Base-by-base conservation (phyloP, 2,329 filamentous ascomycete genomes). In the Diaporthe vaccinii region DNA sequence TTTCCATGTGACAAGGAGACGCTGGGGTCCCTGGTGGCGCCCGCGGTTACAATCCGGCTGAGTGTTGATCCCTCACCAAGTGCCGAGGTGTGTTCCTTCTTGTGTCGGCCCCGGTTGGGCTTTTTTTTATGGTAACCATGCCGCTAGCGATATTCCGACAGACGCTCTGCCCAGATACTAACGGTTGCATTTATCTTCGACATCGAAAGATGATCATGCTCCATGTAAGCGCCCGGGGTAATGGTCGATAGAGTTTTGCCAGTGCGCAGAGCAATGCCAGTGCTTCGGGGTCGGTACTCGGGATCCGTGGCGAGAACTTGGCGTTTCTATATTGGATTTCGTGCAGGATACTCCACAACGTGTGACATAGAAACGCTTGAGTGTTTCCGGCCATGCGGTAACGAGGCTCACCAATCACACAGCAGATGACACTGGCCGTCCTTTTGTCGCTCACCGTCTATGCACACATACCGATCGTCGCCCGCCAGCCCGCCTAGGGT, bases 271-370 rank as follows among this genome's bases (percentile, higher is more conserved):
- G 65, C 49, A 55, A 49, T 39, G 65, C 46, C 31, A n/a, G 31
- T 53, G 65, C 65, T 39, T 34, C 22, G 44, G 31, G 65, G 65
- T 68, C 65, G 65, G 65, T 69, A 55, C 65, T 55, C 65, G 65
- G 65, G 49, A 69, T 41, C 65, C 65, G 65, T 69, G 65, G 34
- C 65, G 49, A 55, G n/a, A 69, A 41, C 65, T 69, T 69, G 65
- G 65, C 65, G n/a, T 55, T 55, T 55, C 65, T 69, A 69, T 69
- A 69, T 55, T 69, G 49, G 65, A 69, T 69, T 69, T 31, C 65
- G 49, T 69, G 65, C 65, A 69, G 65, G 49, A 28, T 22, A 39
- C 65, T 41, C 65, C 49, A 69, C 49, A 55, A 53, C 44, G 65
- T 51, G 65, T 69, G 65, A 41, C 34, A 55, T 55, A 36, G 49